Percentiles rank a stretch among this genome's conserved stretches.
Evolutionary conservation across 345 rosid genomes (phyloP).

Genomic region (Durio zibethinus): DNA sequence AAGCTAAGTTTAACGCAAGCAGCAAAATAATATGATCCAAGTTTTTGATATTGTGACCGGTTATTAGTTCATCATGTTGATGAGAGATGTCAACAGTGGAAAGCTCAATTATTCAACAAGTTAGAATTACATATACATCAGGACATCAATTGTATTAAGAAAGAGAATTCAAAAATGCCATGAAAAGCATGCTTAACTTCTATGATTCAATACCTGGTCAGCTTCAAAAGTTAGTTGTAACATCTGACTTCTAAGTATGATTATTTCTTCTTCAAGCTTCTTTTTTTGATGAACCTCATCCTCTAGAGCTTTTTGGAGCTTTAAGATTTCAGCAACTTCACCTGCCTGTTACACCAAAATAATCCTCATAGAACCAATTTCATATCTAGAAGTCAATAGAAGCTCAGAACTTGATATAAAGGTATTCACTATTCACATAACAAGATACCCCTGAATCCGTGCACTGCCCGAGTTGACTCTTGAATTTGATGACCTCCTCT

Average conservation of each 20-base stretch:
- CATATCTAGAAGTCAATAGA: neutral
- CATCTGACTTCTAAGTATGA: slow-evolving; percentile 67
- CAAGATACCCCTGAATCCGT: slow-evolving; percentile 61
- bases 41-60: neutral
- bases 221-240: slow-evolving; percentile 86
- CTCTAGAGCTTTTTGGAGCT: slow-evolving; percentile 70
- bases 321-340: slow-evolving; percentile 62
- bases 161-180: neutral
- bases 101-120: slow-evolving; percentile 1
- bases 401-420: neutral
- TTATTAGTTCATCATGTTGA: neutral
- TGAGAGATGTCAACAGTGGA: slow-evolving; percentile 2
- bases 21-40: neutral
- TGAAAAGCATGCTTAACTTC: neutral
- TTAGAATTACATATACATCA: neutral
- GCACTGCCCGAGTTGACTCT: slow-evolving; percentile 52
- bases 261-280: slow-evolving; percentile 85
- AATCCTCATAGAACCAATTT: slow-evolving; percentile 12
- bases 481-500: slow-evolving; percentile 68
- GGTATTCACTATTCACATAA: neutral
- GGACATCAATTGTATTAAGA: neutral
- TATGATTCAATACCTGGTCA: slow-evolving; percentile 67
- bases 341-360: slow-evolving; percentile 48
- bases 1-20: neutral
- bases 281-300: slow-evolving; percentile 68